Base-by-base conservation (phyloP, 192 early-diverging fungal genomes). In the Linnemannia hyalina region DNA sequence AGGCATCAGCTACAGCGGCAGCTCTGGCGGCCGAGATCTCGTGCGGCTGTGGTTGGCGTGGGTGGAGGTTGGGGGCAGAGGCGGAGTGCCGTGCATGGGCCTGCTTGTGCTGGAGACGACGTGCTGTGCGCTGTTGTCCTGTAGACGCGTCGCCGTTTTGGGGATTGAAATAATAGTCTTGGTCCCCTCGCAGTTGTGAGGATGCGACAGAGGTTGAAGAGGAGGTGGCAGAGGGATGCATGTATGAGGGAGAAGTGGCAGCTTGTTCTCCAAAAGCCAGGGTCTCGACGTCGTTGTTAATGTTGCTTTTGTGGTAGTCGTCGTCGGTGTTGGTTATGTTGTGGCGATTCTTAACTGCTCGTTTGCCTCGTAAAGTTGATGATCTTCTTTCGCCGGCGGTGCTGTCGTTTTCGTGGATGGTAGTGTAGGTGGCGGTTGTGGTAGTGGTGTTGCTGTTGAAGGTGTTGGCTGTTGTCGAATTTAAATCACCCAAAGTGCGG, bases 61-160 rank as follows among this genome's bases (percentile, higher is more conserved):
- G 32, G 70, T 82, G 42, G 6, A 83, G 26, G 18, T 83, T 46
- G 0, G 82, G 82, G 18, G 82, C 82, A 41, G 82, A 77, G 2
- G 82, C 82, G 3, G 60, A 72, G 49, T 73, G 75, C 4, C 76
- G 68, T 20, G 72, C 82, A 10, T 32, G 26, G 20, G 32, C 82
- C 63, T 78, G 76, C 47, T 83, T 83, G 54, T 78, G 82, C 29
- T 83, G 75, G 22, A 83, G 82, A 41, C 82, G 54, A 13, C 71
- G 75, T 6, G 70, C 11, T 18, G 70, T 77, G 57, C 78, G 73
- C 36, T 44, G 23, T 4, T 77, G 46, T 9, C 42, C 38, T 40
- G 26, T 41, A 47, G 23, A 36, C 13, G 57, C n/a, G 13, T 68
- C 16, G 6, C 74, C 13, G n/a, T 54, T 18, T 23, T 68, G 42